phyloP scores from a whole-genome alignment of 352 stramenopile species.

The Globisporangium camurandrum region DNA sequence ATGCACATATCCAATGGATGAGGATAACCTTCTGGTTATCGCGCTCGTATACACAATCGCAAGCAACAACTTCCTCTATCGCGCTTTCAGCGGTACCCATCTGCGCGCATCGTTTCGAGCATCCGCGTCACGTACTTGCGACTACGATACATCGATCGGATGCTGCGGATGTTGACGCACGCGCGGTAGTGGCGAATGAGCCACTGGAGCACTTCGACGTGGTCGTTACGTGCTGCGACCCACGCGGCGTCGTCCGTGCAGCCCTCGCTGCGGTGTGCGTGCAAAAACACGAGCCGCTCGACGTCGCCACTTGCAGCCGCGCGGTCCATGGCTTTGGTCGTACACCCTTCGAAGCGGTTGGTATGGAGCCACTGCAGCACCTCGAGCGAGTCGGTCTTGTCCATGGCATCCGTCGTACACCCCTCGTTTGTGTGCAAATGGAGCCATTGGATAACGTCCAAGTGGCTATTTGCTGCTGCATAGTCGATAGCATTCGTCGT shows the following conservation, averaged over 20 bases:
- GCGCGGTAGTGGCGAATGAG: constrained; percentile 6
- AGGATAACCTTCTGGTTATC: no score
- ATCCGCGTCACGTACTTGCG: constrained; percentile 7
- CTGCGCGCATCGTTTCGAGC: constrained; percentile 6
- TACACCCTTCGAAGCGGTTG: constrained; percentile 4
- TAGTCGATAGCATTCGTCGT: constrained; percentile 5
- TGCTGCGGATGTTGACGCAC: constrained; percentile 10
- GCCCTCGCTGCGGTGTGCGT: constrained; percentile 3
- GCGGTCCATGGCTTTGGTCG: constrained; percentile 6
- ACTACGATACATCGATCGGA: constrained; percentile 5
- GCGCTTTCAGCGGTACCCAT: constrained; percentile 6
- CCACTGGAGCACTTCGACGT: constrained; percentile 10
- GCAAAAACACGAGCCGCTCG: constrained; percentile 5
- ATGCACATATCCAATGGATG: no score
- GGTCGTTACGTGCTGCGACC: constrained; percentile 7
- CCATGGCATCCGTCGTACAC: constrained; percentile 10
- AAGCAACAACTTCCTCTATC: no score
- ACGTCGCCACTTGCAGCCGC: constrained; percentile 3
- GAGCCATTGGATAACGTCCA: constrained; percentile 6
- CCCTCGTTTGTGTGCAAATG: constrained; percentile 7
- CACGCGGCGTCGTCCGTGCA: constrained; percentile 8
- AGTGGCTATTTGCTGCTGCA: constrained; percentile 1
- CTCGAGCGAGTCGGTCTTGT: constrained; percentile 7
- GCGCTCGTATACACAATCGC: no score
- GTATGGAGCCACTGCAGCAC: constrained; percentile 5